A percentile compares a stretch with the other conserved stretches of the same genome.
These are phyloP conservation scores for Leucocoprinus sp. DNA, from an alignment of 768 basidiomycete species.

Conservation along the genomic window DNA sequence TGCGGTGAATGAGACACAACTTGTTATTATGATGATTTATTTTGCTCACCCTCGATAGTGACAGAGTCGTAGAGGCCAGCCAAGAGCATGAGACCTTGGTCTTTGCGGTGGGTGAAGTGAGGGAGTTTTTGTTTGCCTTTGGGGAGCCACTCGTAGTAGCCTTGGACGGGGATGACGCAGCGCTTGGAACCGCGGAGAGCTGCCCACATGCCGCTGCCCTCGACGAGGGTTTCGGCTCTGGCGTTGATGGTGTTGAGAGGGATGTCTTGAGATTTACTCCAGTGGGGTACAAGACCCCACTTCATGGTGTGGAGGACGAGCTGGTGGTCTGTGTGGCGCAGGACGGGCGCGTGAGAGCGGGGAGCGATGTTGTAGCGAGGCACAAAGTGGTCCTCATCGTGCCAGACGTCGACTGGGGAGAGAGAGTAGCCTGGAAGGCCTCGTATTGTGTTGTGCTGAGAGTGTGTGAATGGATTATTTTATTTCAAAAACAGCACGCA, in stretches of 20 bases:
- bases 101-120: slow-evolving; percentile 68
- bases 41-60: slow-evolving; percentile 46
- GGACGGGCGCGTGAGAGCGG: slow-evolving; percentile 67
- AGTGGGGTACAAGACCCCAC: slow-evolving; percentile 87
- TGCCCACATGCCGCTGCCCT: slow-evolving; percentile 79
- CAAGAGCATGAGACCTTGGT: slow-evolving; percentile 65
- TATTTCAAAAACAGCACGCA: no score
- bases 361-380: slow-evolving; percentile 83
- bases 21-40: neutral
- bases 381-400: slow-evolving; percentile 48
- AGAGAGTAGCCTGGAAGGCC: slow-evolving; percentile 34
- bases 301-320: slow-evolving; percentile 74
- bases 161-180: slow-evolving; percentile 72
- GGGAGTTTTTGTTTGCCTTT: slow-evolving; percentile 75
- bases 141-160: slow-evolving; percentile 88
- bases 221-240: slow-evolving; percentile 70
- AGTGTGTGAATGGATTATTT: neutral
- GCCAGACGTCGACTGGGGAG: slow-evolving; percentile 50
- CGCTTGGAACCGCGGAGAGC: slow-evolving; percentile 74
- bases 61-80: slow-evolving; percentile 82
- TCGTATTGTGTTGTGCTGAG: slow-evolving; percentile 35
- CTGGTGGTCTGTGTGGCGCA: slow-evolving; percentile 37
- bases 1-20: neutral
- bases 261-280: slow-evolving; percentile 67
- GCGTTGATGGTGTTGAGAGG: slow-evolving; percentile 85